phyloP scores from a whole-genome alignment of 495 filamentous ascomycete species.

The Talaromyces borbonicus region DNA sequence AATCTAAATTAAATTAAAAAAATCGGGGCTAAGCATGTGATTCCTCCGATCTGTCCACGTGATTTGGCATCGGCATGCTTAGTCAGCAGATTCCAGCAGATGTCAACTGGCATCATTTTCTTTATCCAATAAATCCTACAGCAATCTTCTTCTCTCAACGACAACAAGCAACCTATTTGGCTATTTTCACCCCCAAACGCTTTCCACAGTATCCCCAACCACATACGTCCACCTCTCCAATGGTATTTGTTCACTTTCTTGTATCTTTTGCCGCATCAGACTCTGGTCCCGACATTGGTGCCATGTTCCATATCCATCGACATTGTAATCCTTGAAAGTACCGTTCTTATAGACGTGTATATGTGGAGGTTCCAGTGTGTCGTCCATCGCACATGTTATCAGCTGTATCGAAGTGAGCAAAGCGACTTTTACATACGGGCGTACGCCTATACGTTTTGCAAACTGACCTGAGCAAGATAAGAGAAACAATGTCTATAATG shows the following conservation, averaged over 20 bases:
- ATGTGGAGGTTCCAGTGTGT: constrained; percentile 1
- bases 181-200: not conserved
- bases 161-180: not conserved
- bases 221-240: not conserved
- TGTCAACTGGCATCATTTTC: not conserved
- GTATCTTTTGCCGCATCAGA: not conserved
- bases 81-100: not conserved
- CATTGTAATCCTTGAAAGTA: not conserved
- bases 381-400: not conserved
- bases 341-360: not conserved
- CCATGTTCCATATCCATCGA: not conserved
- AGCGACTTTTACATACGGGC: not conserved
- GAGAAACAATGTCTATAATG: constrained; percentile 4
- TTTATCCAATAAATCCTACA: not conserved
- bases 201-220: constrained; percentile 1
- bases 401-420: not conserved
- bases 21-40: constrained; percentile 1
- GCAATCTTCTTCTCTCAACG: no score
- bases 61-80: no score
- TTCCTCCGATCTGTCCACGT: not conserved
- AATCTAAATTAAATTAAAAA: constrained; percentile 1
- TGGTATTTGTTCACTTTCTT: not conserved
- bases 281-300: constrained; percentile 2
- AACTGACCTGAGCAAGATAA: constrained; percentile 1
- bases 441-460: not conserved